Conservation (phyloP, 2,329 filamentous ascomycete species). For the Talaromyces marneffei region DNA sequence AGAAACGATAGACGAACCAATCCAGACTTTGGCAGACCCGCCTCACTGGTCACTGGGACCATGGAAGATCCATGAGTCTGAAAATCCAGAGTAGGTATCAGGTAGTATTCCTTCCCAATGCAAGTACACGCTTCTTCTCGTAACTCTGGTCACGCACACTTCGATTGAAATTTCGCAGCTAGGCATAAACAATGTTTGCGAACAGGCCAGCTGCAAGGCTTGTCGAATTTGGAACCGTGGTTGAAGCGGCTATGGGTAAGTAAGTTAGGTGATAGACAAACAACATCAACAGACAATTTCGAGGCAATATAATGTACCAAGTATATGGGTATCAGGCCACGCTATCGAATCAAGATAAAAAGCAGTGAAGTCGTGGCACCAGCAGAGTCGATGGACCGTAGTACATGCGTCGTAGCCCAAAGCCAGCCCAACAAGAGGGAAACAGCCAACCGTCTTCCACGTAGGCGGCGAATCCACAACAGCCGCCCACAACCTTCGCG, state of each 20-base stretch:
- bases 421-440: conserved; percentile 30
- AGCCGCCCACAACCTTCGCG: conserved; percentile 18
- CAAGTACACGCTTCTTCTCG: background rate
- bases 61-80: background rate
- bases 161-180: background rate
- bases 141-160: background rate
- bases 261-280: too few relatives aligned
- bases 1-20: background rate
- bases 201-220: too few relatives aligned
- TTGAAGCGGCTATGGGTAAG: too few relatives aligned
- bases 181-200: background rate
- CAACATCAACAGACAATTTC: background rate
- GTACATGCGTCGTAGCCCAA: conserved; percentile 27
- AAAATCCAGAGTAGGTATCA: background rate
- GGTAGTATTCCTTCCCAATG: background rate
- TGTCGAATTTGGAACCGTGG: background rate
- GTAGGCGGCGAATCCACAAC: conserved; percentile 16
- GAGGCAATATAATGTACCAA: background rate
- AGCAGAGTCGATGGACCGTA: conserved; percentile 18
- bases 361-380: conserved; percentile 35
- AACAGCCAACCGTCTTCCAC: conserved; percentile 12
- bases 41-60: background rate
- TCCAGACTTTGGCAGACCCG: background rate
- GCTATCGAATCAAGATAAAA: background rate
- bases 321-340: background rate